Conservation (phyloP, 2,329 filamentous ascomycete genomes). For the Juglanconis juglandina region DNA sequence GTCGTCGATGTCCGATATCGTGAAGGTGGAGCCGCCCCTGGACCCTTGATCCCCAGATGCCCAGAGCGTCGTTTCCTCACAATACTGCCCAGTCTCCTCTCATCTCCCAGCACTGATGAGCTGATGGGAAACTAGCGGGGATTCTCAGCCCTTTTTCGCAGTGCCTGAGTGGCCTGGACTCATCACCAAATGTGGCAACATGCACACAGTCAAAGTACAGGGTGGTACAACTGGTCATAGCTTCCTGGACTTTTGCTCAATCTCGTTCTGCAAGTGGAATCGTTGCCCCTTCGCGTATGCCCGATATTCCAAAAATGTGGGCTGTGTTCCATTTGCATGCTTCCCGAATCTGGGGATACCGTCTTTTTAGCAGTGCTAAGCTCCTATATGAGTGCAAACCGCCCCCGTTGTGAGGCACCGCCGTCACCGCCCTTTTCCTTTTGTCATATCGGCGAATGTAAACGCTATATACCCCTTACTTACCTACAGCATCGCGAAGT, state of each 20-base stretch:
- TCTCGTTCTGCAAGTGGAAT: slow-evolving; percentile 5
- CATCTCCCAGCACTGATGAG: slow-evolving; percentile 1
- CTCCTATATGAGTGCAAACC: slow-evolving; percentile 5
- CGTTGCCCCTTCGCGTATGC: slow-evolving; percentile 4
- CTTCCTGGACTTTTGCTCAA: background rate
- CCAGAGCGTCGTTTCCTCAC: slow-evolving; percentile 6
- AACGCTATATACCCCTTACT: background rate
- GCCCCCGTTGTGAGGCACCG: background rate
- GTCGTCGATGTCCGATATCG: slow-evolving; percentile 11
- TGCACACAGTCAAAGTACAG: background rate
- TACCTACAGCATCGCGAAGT: background rate
- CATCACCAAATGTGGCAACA: background rate
- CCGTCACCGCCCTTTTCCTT: slow-evolving; percentile 9
- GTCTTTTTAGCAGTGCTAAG: slow-evolving; percentile 10
- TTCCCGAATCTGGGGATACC: slow-evolving; percentile 10
- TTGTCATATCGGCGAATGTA: background rate
- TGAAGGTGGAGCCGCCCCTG: slow-evolving; percentile 15
- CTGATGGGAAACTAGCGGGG: background rate
- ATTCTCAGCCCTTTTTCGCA: slow-evolving; percentile 2
- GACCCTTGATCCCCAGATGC: slow-evolving; percentile 7
- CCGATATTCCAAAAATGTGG: slow-evolving; percentile 12
- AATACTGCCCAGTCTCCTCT: slow-evolving; percentile 1
- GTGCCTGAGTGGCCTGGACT: slow-evolving; percentile 7
- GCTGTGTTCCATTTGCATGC: slow-evolving; percentile 6
- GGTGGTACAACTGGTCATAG: background rate